Percentiles rank a stretch among this genome's conserved stretches.
Evolutionary conservation across 257 asterid genomes (phyloP).

Genomic region (Jacaranda mimosifolia): DNA sequence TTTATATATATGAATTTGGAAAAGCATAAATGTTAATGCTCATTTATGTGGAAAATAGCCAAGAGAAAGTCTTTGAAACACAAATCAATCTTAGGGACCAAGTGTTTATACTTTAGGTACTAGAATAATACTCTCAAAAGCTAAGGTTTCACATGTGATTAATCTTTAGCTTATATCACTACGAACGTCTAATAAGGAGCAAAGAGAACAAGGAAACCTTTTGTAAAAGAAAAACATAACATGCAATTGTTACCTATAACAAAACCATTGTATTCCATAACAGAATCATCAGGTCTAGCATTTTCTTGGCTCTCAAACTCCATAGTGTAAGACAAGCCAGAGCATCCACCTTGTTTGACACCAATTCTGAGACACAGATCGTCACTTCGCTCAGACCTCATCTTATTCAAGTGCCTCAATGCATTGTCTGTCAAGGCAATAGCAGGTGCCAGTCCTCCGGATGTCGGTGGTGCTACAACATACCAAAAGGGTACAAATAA

Average conservation of each 20-base stretch:
- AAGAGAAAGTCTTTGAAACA: not conserved
- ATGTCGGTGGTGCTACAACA: constrained; percentile 63
- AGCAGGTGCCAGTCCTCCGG: constrained; percentile 82
- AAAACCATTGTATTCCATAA: constrained; percentile 88
- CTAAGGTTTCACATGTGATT: not conserved
- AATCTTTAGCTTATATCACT: not conserved
- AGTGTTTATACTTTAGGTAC: not conserved
- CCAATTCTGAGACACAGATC: constrained; percentile 92
- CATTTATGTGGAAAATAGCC: not conserved
- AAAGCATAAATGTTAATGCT: not conserved
- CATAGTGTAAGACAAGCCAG: constrained; percentile 96
- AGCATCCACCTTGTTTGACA: constrained; percentile 98
- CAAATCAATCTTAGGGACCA: not conserved
- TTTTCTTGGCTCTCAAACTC: constrained; percentile 87
- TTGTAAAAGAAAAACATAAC: not conserved
- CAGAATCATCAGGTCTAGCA: constrained; percentile 82
- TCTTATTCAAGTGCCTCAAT: constrained; percentile 74
- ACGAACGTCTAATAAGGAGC: not conserved
- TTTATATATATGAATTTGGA: not conserved
- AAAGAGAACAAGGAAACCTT: not conserved
- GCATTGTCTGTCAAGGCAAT: constrained; percentile 83
- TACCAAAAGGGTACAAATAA: constrained; percentile 17
- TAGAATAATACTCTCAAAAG: not conserved
- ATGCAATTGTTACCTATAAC: constrained; percentile 60
- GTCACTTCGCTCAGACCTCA: constrained; percentile 70